Percentiles rank a stretch among this genome's conserved stretches.
Conservation (phyloP, 2,329 filamentous ascomycete genomes). For the Hymenoscyphus fructigenus region DNA sequence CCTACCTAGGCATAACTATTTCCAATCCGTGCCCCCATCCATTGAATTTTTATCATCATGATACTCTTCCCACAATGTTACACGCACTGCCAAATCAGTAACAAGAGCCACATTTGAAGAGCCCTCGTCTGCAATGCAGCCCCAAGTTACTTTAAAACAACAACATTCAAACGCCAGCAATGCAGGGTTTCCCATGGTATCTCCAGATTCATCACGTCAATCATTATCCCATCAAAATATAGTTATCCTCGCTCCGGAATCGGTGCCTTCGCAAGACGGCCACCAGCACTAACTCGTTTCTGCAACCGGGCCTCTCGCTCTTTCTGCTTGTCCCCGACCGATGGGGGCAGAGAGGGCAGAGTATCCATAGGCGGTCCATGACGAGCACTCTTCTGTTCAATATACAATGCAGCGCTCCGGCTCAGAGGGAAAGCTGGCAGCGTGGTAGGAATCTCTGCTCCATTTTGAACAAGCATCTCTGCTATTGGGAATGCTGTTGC, state of each 20-base stretch:
- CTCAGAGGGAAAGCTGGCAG: constrained; percentile 83
- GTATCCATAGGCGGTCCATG: constrained; percentile 51
- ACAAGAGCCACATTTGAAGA: constrained; percentile 2
- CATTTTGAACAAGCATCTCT: constrained; percentile 90
- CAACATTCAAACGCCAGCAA: constrained; percentile 34
- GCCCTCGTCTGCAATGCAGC: constrained; percentile 19
- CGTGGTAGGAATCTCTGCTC: constrained; percentile 76
- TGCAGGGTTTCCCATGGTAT: constrained; percentile 35
- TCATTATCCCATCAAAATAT: constrained; percentile 21
- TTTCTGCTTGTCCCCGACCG: constrained; percentile 52
- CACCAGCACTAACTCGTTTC: constrained; percentile 77
- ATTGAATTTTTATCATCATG: not conserved
- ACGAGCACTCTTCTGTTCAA: constrained; percentile 71
- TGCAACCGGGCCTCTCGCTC: constrained; percentile 70
- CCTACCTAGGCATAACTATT: constrained; percentile 7
- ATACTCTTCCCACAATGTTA: not conserved
- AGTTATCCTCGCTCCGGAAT: constrained; percentile 33
- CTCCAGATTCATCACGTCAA: constrained; percentile 32
- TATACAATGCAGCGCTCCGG: constrained; percentile 74
- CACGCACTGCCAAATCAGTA: not conserved
- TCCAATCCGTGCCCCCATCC: constrained; percentile 8
- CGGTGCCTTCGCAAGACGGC: constrained; percentile 56
- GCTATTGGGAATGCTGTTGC: constrained; percentile 79
- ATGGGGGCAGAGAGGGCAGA: constrained; percentile 59
- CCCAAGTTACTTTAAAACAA: constrained; percentile 17